Conservation (phyloP, 2,329 filamentous ascomycete genomes). For the Botryotinia calthae region DNA sequence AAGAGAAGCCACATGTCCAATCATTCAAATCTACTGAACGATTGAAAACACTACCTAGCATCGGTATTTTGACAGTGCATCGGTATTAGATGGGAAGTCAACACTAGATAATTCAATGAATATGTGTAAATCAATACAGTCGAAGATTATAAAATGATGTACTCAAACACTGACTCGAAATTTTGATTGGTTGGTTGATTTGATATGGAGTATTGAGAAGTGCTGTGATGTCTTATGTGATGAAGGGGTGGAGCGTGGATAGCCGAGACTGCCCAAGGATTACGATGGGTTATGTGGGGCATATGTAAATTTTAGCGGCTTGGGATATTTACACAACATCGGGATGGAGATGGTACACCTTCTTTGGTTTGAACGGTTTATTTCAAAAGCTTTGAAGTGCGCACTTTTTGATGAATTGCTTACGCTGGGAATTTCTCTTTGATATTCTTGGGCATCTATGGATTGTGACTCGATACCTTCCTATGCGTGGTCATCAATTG, state of each 20-base stretch:
- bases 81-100: neutral
- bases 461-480: neutral
- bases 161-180: too few species aligned
- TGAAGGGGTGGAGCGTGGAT: slow-evolving; percentile 4
- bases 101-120: neutral
- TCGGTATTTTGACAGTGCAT: neutral
- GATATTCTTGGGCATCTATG: neutral
- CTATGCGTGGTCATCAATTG: neutral
- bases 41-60: neutral
- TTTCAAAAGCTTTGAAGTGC: neutral
- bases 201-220: neutral
- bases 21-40: neutral
- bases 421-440: neutral
- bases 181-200: neutral
- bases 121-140: neutral
- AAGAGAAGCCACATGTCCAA: neutral
- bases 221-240: neutral
- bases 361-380: neutral
- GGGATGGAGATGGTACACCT: neutral
- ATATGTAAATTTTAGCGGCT: neutral
- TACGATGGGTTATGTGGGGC: slow-evolving; percentile 4
- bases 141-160: neutral
- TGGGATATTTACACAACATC: neutral
- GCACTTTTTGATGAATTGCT: neutral
- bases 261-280: slow-evolving; percentile 5